These are phyloP conservation scores for Klebsormidium nitens DNA, from an alignment of 139 green algal genomes.

Conservation along the genomic window DNA sequence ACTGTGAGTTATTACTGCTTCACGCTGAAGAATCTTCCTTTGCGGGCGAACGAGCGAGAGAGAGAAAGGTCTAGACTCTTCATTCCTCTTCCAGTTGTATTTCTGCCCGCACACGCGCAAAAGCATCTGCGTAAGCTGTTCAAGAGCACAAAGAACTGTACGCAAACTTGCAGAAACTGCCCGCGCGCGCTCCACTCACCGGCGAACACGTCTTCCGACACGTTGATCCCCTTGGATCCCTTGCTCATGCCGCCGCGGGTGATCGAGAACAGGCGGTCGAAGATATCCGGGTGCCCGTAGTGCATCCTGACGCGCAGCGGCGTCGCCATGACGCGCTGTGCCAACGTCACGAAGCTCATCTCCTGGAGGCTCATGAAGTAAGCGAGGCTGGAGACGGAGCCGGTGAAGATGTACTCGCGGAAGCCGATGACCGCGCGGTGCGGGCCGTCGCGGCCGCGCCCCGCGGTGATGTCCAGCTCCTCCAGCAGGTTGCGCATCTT, in stretches of 20 bases:
- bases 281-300: constrained; percentile 89
- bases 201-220: constrained; percentile 47
- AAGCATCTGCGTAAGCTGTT: no score
- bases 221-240: constrained; percentile 40
- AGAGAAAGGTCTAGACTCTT: no score
- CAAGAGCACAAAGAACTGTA: no score
- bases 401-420: constrained; percentile 62
- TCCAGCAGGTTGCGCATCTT: constrained; percentile 72
- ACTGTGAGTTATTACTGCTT: no score
- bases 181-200: constrained; percentile 13
- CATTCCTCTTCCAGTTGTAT: no score
- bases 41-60: no score
- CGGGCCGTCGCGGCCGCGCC: no score
- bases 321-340: constrained; percentile 67
- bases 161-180: no score
- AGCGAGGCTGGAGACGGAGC: constrained; percentile 3
- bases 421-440: constrained; percentile 62
- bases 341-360: constrained; percentile 67
- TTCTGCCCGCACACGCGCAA: no score
- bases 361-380: constrained; percentile 21
- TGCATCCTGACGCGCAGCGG: constrained; percentile 71
- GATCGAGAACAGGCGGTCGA: constrained; percentile 79
- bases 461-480: no score
- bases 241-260: constrained; percentile 62
- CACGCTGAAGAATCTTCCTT: no score